Conservation (phyloP, 1,284 basidiomycete species). For the Takashimella koratensis region DNA sequence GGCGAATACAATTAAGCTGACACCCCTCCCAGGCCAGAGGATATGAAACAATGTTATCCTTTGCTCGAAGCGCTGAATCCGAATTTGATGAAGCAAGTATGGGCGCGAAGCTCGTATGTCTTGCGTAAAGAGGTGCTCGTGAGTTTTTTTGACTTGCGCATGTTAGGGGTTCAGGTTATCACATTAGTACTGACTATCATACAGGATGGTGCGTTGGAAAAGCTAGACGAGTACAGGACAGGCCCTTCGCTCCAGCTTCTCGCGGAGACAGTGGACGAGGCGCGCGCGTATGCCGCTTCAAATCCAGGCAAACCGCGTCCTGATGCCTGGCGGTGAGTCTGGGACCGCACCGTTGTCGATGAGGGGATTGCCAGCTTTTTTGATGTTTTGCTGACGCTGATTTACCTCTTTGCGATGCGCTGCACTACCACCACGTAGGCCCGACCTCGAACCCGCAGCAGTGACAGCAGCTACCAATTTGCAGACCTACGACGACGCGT, state of each 20-base stretch:
- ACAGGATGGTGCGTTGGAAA: conserved; percentile 23
- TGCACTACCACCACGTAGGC: too few relatives aligned
- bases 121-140: conserved; percentile 33
- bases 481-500: conserved; percentile 43
- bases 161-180: too few relatives aligned
- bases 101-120: conserved; percentile 19
- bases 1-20: too few relatives aligned
- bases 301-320: conserved; percentile 15
- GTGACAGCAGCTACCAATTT: conserved; percentile 37
- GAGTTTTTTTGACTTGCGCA: conserved; percentile 9
- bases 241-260: conserved; percentile 28
- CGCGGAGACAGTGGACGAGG: conserved; percentile 37
- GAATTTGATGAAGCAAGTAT: conserved; percentile 29
- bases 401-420: too few relatives aligned
- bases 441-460: conserved; percentile 38
- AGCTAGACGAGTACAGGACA: conserved; percentile 37
- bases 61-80: conserved; percentile 25
- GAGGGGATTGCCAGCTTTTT: too few relatives aligned
- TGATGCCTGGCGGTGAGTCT: conserved; percentile 44
- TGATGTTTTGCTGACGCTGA: too few relatives aligned
- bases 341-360: background rate
- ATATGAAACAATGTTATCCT: conserved; percentile 39
- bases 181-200: background rate
- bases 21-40: conserved; percentile 20
- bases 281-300: conserved; percentile 15